Base-by-base conservation (phyloP, 495 filamentous ascomycete genomes). In the Aspergillus olivimuriae region DNA sequence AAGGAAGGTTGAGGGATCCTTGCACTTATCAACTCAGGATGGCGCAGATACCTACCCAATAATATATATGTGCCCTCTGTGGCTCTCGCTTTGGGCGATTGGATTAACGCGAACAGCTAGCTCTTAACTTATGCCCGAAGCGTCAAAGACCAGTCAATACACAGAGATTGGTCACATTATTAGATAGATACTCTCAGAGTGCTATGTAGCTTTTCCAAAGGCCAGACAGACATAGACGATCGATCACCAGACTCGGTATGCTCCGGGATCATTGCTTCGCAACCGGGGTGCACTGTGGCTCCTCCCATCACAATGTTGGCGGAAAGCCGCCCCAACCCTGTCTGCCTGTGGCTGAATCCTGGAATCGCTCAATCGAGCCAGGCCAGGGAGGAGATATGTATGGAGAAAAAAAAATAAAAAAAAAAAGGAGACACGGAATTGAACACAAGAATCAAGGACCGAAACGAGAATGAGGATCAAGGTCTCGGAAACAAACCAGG, bases 301-400 rank as follows among this genome's bases (percentile, higher is more conserved):
- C n/a, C 24, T 28, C 24, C 24, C 24, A 6, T 11, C 11, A 28
- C 11, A 6, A 28, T 28, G 24, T 28, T 28, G 6, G 11, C 24
- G 24, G 24, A 11, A 11, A 5, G 11, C 24, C 5, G 24, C 24
- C 24, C 5, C 11, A 11, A 28, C 24, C 24, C 24, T 28, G 24
- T 11, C 11, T 28, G 5, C 31, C 32, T 22, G 14, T 39, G 31
- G 17, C 39, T 26, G 22, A 40, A 36, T n/a, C n/a, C n/a, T n/a
- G n/a, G n/a, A 41, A 23, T 34, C 19, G 16, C 41, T 16, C 42
- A 38, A 51, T 44, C 57, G 46, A 58, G 41, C 52, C 47, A 56
- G 54, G 56, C 50, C 41, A 52, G 54, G 50, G 22, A 40, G 53
- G 48, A 60, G 60, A 66, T 62, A 65, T 64, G 38, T 39, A 44